A percentile compares a stretch with the other conserved stretches of the same genome.
Evolutionary conservation across 179 eudicot genomes (phyloP).

Genomic region (Beta lomatogona): DNA sequence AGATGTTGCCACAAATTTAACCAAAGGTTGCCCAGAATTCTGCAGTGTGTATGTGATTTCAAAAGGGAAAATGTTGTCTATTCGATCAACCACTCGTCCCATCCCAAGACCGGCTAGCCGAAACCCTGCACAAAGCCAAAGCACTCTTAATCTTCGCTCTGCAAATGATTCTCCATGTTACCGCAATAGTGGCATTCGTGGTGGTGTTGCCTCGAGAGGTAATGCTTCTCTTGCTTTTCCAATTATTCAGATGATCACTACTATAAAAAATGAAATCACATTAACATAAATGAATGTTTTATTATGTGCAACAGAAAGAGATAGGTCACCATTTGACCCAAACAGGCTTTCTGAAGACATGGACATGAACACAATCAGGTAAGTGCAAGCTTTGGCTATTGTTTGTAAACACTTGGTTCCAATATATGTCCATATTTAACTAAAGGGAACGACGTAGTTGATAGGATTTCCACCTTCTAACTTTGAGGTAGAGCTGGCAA

Average conservation of each 20-base stretch:
- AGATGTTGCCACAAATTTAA: constrained; percentile 32
- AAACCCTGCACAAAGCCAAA: constrained; percentile 1
- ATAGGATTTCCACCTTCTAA: no score
- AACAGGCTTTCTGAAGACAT: not conserved
- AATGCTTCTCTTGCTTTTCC: not conserved
- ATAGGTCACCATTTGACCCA: constrained; percentile 15
- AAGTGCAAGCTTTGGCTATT: constrained; percentile 9
- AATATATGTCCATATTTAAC: no score
- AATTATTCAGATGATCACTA: no score
- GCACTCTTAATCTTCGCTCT: not conserved
- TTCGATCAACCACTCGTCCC: constrained; percentile 32
- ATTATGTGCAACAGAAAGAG: constrained; percentile 2
- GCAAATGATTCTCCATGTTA: not conserved
- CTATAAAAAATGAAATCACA: no score
- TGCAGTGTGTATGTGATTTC: constrained; percentile 36
- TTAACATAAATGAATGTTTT: not conserved
- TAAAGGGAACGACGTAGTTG: no score
- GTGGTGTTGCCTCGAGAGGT: constrained; percentile 21
- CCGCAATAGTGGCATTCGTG: not conserved
- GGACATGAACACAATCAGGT: constrained; percentile 29
- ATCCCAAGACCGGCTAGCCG: not conserved
- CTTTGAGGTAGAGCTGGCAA: no score
- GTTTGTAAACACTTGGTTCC: not conserved
- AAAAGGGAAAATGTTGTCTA: constrained; percentile 32
- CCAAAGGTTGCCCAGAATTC: constrained; percentile 34